Conservation (phyloP, 495 filamentous ascomycete species). For the Staphylotrichum tortipilum region DNA sequence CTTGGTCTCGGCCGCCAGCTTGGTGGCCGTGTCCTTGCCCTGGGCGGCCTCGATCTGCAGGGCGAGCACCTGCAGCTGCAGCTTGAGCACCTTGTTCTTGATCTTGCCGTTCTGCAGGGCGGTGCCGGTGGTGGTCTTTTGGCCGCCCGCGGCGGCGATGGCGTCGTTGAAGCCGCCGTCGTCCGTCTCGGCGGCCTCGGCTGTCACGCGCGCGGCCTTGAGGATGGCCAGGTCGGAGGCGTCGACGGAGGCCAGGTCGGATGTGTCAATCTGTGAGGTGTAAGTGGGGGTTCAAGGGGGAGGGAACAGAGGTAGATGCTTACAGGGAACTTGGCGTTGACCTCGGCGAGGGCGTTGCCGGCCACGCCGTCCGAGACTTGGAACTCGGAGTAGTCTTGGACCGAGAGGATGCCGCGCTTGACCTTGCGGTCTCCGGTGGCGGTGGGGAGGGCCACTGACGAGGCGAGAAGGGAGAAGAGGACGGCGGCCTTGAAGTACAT, state of each 20-base stretch:
- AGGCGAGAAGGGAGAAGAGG: conserved; percentile 24
- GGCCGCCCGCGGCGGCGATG: conserved; percentile 30
- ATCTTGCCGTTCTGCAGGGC: conserved; percentile 43
- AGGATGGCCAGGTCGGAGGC: conserved; percentile 32
- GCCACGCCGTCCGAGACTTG: conserved; percentile 34
- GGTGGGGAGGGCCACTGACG: conserved; percentile 19
- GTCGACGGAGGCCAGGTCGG: conserved; percentile 28
- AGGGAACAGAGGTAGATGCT: background rate
- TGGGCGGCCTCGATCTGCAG: conserved; percentile 30
- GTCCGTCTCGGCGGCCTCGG: conserved; percentile 33
- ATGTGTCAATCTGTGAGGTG: conserved; percentile 26
- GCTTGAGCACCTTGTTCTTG: conserved; percentile 49
- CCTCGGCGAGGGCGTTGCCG: conserved; percentile 36
- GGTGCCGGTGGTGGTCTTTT: conserved; percentile 18
- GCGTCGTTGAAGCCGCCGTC: conserved; percentile 37
- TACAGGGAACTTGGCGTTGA: conserved; percentile 38
- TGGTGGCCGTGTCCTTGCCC: conserved; percentile 25
- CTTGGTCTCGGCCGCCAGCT: conserved; percentile 18
- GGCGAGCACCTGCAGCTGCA: conserved; percentile 31
- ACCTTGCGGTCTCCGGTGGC: background rate
- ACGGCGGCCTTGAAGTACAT: conserved; percentile 26
- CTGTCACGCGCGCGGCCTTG: conserved; percentile 28
- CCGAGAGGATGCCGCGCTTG: conserved; percentile 14
- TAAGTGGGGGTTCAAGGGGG: background rate
- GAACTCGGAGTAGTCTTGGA: conserved; percentile 26